Conservation (phyloP, 192 early-diverging fungal species). For the Spizellomyces sp. region DNA sequence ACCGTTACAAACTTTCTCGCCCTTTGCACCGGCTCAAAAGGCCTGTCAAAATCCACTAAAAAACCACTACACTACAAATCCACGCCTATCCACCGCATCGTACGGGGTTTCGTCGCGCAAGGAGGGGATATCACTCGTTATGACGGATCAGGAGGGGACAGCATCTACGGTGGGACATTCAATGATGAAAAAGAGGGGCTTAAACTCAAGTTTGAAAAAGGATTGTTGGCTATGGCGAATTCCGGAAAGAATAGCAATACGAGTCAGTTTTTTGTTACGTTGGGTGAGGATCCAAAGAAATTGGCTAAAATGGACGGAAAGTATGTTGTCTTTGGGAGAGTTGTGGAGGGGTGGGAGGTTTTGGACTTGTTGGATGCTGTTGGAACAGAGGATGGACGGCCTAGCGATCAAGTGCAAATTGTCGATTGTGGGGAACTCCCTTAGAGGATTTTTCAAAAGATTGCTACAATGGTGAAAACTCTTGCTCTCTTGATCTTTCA, state of each 20-base stretch:
- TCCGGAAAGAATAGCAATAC: slow-evolving; percentile 70
- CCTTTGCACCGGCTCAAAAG: slow-evolving; percentile 83
- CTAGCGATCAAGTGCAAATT: slow-evolving; percentile 17
- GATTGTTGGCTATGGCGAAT: slow-evolving; percentile 82
- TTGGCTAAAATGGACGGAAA: slow-evolving; percentile 65
- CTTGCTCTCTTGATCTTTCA: too few species aligned
- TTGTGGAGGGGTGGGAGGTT: slow-evolving; percentile 22
- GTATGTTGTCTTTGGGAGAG: slow-evolving; percentile 66
- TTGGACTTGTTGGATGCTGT: slow-evolving; percentile 24
- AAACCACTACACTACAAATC: slow-evolving; percentile 80
- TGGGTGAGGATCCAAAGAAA: slow-evolving; percentile 66
- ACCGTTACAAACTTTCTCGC: slow-evolving; percentile 69
- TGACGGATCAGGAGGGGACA: slow-evolving; percentile 59
- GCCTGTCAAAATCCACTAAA: slow-evolving; percentile 64
- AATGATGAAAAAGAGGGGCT: slow-evolving; percentile 59
- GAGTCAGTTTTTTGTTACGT: slow-evolving; percentile 87
- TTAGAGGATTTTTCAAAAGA: too few species aligned
- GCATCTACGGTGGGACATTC: slow-evolving; percentile 83
- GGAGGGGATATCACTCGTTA: slow-evolving; percentile 64
- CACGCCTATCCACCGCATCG: slow-evolving; percentile 63
- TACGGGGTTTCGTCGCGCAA: slow-evolving; percentile 85
- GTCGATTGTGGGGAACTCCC: slow-evolving; percentile 28
- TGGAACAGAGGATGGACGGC: slow-evolving; percentile 21
- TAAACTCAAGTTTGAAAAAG: slow-evolving; percentile 62
- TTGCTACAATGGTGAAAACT: too few species aligned